Percentiles rank a stretch among this genome's conserved stretches.
phyloP scores from a whole-genome alignment of 2,329 filamentous ascomycete species.

The Teratosphaeria destructans region DNA sequence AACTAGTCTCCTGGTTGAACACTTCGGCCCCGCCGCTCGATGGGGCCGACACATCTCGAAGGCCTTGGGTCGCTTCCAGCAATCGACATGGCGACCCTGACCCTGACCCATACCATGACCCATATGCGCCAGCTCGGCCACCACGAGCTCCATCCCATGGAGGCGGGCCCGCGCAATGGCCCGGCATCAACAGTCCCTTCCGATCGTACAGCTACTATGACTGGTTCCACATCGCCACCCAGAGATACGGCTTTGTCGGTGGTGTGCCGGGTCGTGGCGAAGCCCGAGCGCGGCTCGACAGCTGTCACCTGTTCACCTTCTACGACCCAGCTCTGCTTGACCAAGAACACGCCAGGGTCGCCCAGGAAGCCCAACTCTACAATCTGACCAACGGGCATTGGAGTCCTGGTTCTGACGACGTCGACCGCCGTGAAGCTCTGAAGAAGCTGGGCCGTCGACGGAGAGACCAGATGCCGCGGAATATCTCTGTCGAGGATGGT shows the following conservation, averaged over 20 bases:
- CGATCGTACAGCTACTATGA: conserved; percentile 3
- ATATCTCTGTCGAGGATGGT: conserved; percentile 15
- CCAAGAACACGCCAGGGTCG: conserved; percentile 22
- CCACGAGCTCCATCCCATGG: background rate
- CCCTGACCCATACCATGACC: background rate
- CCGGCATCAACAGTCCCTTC: conserved; percentile 1
- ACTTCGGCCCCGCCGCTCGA: conserved; percentile 32
- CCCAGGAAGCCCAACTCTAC: conserved; percentile 26
- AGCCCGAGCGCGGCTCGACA: conserved; percentile 29
- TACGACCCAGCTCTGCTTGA: conserved; percentile 31
- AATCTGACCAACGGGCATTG: conserved; percentile 38
- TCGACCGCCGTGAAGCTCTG: conserved; percentile 25
- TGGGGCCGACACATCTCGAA: background rate
- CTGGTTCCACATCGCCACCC: conserved; percentile 10
- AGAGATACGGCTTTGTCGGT: conserved; percentile 27
- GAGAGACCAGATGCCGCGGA: conserved; percentile 11
- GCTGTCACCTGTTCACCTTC: conserved; percentile 37
- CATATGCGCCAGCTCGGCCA: background rate
- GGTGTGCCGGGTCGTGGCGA: conserved; percentile 33
- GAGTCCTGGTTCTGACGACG: conserved; percentile 17
- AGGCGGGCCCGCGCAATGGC: background rate
- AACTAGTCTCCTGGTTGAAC: conserved; percentile 36
- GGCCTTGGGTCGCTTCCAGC: background rate
- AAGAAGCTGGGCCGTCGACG: conserved; percentile 12
- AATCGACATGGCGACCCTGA: background rate